Evolutionary conservation across 108 stramenopile species (phyloP), one percentile per base, ranked within the genome.

Genomic region (Nitzschia sp.): DNA sequence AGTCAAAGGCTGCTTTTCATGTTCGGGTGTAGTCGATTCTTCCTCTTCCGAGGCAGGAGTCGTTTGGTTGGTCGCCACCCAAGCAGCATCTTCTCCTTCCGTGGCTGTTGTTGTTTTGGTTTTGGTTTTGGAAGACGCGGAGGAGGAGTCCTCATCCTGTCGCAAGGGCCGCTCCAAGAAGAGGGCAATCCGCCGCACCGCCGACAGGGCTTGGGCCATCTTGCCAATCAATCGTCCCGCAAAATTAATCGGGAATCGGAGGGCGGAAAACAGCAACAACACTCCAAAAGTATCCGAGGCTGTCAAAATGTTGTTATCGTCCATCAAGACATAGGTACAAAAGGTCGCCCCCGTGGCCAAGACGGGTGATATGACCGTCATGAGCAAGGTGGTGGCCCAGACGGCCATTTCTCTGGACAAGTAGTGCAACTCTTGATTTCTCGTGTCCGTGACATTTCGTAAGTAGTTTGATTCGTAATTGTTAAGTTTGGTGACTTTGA

Each of bases 211-310:
- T 62, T 87, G 87, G 0, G 85, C 90, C 1, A 63, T 60, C 41
- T 58, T 85, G 2, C 89, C 89, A 65, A 91, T 77, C 2, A 94
- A 69, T 44, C 86, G 73, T 15, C 90, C 93, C 2, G 84, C 84
- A 58, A 85, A 85, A 55, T 82, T 89, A 59, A 95, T 95, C 0
- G 93, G 93, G 66, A 92, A 94, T 21, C 93, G 82, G 17, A 95
- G 63, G n/a, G 85, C 85, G 5, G 73, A 58, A 60, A 95, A 87
- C 19, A 95, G 50, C 16, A 87, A 65, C 32, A 90, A 33, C 8
- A 83, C 82, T 1, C 87, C 83, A 67, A 95, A 95, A 0, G 89
- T 81, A 41, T 82, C 64, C 9, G 87, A 73, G n/a, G 91, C 73
- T 1, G 91, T 89, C 61, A 95, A 46, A 45, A 82, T 58, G 62